Base-by-base conservation (phyloP, 2,329 filamentous ascomycete genomes). In the Fusarium redolens region DNA sequence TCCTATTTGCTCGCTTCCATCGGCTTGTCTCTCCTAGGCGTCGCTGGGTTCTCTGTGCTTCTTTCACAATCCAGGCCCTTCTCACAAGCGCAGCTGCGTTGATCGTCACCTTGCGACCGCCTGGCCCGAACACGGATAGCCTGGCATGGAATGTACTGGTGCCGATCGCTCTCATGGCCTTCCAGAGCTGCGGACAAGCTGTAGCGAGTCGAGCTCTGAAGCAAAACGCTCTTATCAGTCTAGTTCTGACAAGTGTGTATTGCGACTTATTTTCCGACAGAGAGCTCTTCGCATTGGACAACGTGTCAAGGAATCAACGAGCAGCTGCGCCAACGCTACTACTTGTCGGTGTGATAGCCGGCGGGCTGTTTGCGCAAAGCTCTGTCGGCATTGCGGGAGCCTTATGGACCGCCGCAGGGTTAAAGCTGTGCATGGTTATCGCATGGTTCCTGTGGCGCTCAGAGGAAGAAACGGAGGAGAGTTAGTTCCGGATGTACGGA, bases 191-290 rank as follows among this genome's bases (percentile, higher is more conserved):
- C 61, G 93, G 93, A 0, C 93, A 96, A 80, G 92, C 93, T 2
- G 91, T 95, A n/a, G 89, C 89, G 0, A 93, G 91, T 78, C 85
- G 93, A 5, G 90, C 92, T 1, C 81, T 96, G 68, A 87, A 90
- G 74, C 92, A 91, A 75, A 90, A 90, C 64, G 89, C 91, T 2
- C 83, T 96, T 30, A 95, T 92, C 1, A 94, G 92, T 69, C 92
- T 95, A 12, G 93, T 95, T 11, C 82, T 96, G 73, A 96, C 93
- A 3, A 94, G 92, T 78, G 90, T 93, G 66, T 96, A 95, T 82
- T 95, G 92, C 78, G 93, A 96, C 79, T 79, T 96, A 25, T 94
- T 94, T 74, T 92, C 91, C 3, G 92, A 94, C 65, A 81, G 82
- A 54, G 80, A 85, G 37, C 75, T 89, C 12, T 86, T 89, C 38